A percentile compares a stretch with the other conserved stretches of the same genome.
Conservation (phyloP, 352 stramenopile genomes). For the Bremia lactucae region DNA sequence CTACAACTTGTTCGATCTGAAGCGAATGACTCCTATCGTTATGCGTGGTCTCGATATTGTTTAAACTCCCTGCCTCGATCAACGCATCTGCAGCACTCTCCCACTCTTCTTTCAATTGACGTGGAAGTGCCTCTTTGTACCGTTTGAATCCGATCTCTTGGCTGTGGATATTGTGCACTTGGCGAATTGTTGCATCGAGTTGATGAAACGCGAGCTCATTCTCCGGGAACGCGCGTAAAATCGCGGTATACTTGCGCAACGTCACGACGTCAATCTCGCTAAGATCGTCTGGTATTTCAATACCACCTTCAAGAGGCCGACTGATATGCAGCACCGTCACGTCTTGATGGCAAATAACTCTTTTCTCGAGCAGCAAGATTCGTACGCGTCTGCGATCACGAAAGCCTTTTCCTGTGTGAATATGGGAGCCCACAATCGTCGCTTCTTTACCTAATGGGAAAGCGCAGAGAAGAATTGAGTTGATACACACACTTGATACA, state of each 20-base stretch:
- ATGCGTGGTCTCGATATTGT: slow-evolving; percentile 24
- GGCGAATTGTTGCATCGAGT: slow-evolving; percentile 46
- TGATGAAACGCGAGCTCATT: slow-evolving; percentile 65
- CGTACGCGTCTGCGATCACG: slow-evolving; percentile 41
- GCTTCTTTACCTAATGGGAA: slow-evolving; percentile 45
- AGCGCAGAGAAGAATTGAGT: too few relatives aligned
- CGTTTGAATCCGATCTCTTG: slow-evolving; percentile 33
- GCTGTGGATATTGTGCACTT: slow-evolving; percentile 50
- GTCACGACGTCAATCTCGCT: slow-evolving; percentile 67
- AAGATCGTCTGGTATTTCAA: slow-evolving; percentile 54
- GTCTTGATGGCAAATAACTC: slow-evolving; percentile 36
- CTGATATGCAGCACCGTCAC: slow-evolving; percentile 63
- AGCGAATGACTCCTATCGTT: slow-evolving; percentile 30
- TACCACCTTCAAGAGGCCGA: slow-evolving; percentile 49
- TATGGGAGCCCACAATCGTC: slow-evolving; percentile 40
- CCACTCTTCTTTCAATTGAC: slow-evolving; percentile 44
- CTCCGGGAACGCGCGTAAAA: slow-evolving; percentile 61
- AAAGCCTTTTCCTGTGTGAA: slow-evolving; percentile 45
- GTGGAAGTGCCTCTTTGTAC: slow-evolving; percentile 34
- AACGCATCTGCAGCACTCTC: slow-evolving; percentile 45
- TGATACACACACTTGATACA: too few relatives aligned
- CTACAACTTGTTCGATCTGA: slow-evolving; percentile 67
- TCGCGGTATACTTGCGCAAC: slow-evolving; percentile 65
- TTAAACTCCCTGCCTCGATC: slow-evolving; percentile 33
- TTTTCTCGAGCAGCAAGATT: slow-evolving; percentile 60